A percentile compares a stretch with the other conserved stretches of the same genome.
Evolutionary conservation across 345 rosid genomes (phyloP).

Genomic region (Gossypium longicalyx): DNA sequence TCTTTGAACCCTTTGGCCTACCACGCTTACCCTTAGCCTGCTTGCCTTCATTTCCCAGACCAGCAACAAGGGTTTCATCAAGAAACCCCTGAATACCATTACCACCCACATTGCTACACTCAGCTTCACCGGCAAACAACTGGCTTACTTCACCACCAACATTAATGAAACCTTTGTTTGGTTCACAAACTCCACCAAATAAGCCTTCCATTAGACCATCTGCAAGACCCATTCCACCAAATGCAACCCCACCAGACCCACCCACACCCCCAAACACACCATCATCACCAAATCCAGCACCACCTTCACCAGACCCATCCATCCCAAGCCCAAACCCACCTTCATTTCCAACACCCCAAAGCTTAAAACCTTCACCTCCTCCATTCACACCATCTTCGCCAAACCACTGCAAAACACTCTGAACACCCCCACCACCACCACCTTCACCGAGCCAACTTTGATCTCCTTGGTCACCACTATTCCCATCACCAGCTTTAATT

Average conservation of each 20-base stretch:
- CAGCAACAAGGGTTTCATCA: neutral
- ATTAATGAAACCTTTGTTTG: conserved; percentile 9
- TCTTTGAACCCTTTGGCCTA: conserved; percentile 27
- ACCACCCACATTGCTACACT: conserved; percentile 2
- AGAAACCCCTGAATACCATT: conserved; percentile 10
- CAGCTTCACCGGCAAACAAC: conserved; percentile 17
- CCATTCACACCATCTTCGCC: conserved; percentile 19
- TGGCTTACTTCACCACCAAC: conserved; percentile 14
- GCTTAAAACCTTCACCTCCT: conserved; percentile 18
- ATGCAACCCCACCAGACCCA: conserved; percentile 10
- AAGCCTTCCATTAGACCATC: conserved; percentile 19
- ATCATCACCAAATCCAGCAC: conserved; percentile 15
- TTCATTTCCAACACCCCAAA: conserved; percentile 18
- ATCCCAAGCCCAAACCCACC: conserved; percentile 13
- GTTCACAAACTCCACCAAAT: conserved; percentile 17
- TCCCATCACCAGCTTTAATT: neutral
- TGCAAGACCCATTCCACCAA: conserved; percentile 13
- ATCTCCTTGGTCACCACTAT: conserved; percentile 15
- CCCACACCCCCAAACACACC: conserved; percentile 14
- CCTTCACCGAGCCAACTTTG: conserved; percentile 18
- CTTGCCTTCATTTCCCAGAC: conserved; percentile 5
- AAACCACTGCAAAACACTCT: conserved; percentile 19
- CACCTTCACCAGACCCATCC: conserved; percentile 10
- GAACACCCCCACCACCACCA: conserved; percentile 11
- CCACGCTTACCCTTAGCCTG: conserved; percentile 20